Conservation (phyloP, 805 yeast genomes). For the Ogataea nakhonphanomensis region DNA sequence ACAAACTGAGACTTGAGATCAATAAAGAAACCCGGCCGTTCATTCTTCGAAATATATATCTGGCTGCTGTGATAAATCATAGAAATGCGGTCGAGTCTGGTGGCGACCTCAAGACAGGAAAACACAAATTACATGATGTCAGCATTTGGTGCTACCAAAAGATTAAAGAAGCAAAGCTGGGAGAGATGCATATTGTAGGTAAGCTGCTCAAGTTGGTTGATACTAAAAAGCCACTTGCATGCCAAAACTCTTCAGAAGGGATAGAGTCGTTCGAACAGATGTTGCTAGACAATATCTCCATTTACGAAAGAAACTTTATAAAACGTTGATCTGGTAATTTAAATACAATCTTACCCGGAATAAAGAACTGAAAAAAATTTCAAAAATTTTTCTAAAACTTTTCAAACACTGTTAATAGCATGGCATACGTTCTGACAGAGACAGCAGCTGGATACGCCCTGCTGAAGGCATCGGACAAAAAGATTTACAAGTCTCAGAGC, state of each 20-base stretch:
- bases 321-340: neutral
- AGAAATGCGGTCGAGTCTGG: constrained; percentile 13
- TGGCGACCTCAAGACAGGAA: constrained; percentile 9
- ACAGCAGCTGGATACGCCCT: constrained; percentile 99
- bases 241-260: neutral
- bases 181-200: constrained; percentile 12
- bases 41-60: constrained; percentile 29
- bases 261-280: constrained; percentile 2
- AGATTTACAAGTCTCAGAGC: constrained; percentile 80
- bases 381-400: constrained; percentile 12
- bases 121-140: constrained; percentile 13
- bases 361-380: constrained; percentile 9
- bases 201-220: constrained; percentile 22
- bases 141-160: constrained; percentile 26
- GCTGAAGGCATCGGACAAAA: constrained; percentile 95
- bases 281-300: constrained; percentile 7
- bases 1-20: constrained; percentile 20
- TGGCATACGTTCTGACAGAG: constrained; percentile 92
- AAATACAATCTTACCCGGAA: constrained; percentile 7
- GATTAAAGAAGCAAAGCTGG: constrained; percentile 16
- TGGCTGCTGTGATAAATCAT: constrained; percentile 19
- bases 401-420: constrained; percentile 26
- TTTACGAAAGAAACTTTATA: constrained; percentile 3
- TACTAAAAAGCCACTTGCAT: constrained; percentile 10
- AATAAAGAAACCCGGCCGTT: constrained; percentile 18